Base-by-base conservation (phyloP, 2,329 filamentous ascomycete genomes). In the Cladophialophora immunda region DNA sequence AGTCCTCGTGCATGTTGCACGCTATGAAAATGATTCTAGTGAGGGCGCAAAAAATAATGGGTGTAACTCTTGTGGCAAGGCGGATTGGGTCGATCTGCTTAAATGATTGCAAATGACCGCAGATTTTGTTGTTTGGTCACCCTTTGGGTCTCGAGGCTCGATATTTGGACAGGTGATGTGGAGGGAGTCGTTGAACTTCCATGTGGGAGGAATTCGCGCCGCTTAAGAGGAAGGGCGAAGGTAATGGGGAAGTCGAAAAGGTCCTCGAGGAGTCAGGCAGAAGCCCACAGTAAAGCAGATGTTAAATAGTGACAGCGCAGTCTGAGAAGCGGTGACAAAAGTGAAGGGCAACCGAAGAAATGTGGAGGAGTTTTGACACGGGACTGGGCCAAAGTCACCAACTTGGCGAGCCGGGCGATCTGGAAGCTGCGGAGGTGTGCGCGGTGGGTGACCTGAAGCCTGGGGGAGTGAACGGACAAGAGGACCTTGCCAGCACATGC, bases 1-100 rank as follows among this genome's bases (percentile, higher is more conserved):
- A 76, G 71, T 74, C 70, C 54, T 83, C 81, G 54, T 80, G 81
- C 81, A 83, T 83, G 60, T 32, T 80, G 74, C 41, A 34, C 32
- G 52, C 34, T 34, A 19, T 22, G 36, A 56, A 13, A 6, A 6
- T 50, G 62, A 30, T 27, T 34, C 19, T 25, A 50, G 11, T 27
- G 29, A 38, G 32, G 30, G 8, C 19, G 50, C 15, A 27, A 34
- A 34, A 34, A 19, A 34, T 55, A 55, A 30, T 7, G 19, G 15
- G 29, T 32, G 34, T 30, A 7, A 4, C 17, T 32, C 53, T 32
- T 22, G 30, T 19, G 11, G 53, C 7, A 11, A 32, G n/a, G 7
- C 7, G 15, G 53, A n/a, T 8, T 32, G 15, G 11, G 45, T 13
- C 9, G 41, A 47, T 22, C 36, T 61, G 29, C 45, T 61, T 19